phyloP scores from a whole-genome alignment of 345 rosid species.

The Salix udensis region DNA sequence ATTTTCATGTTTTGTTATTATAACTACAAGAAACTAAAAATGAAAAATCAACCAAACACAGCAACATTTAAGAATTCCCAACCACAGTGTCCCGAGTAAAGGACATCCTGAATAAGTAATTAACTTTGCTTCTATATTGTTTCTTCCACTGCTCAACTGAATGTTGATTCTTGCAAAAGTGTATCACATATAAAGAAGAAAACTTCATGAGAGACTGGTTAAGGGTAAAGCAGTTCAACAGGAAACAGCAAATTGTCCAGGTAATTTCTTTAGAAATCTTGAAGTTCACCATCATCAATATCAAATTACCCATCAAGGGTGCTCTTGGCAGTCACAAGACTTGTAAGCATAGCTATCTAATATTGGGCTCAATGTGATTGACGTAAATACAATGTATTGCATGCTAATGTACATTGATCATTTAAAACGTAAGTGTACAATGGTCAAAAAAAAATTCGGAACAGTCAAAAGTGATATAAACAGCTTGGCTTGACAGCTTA shows the following conservation, averaged over 20 bases:
- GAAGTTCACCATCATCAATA: background rate
- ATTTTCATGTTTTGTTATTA: background rate
- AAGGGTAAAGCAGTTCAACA: background rate
- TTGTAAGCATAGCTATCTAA: background rate
- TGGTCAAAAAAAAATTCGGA: too few relatives aligned
- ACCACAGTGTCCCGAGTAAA: background rate
- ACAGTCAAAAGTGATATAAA: too few relatives aligned
- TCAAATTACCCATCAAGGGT: background rate
- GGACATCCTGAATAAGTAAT: background rate
- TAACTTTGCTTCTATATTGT: background rate
- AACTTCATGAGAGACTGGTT: background rate
- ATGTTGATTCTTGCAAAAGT: background rate
- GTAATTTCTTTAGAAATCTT: background rate
- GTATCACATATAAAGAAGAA: background rate
- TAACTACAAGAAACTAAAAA: too few relatives aligned
- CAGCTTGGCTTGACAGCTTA: too few relatives aligned
- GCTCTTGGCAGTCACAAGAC: background rate
- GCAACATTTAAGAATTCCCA: background rate
- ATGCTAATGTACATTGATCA: background rate
- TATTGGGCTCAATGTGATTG: background rate
- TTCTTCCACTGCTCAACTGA: background rate
- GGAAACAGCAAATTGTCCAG: background rate
- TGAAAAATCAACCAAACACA: slow-evolving; percentile 15
- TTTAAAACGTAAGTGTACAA: background rate
- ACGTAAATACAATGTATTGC: background rate